Conservation (phyloP, 129 eudicot genomes). For the Artemisia tridentata region DNA sequence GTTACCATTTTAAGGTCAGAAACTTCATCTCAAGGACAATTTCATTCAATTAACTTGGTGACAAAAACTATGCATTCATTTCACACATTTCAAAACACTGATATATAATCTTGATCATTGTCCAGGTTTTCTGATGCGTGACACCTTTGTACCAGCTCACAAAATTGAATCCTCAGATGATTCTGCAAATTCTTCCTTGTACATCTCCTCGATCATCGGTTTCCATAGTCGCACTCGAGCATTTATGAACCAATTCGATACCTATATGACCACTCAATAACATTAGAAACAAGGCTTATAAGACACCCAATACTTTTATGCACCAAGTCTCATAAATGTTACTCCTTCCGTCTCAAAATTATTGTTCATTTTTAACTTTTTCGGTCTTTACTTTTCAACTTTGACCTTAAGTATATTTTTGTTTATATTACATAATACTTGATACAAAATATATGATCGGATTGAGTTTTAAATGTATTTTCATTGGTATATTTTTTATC, state of each 20-base stretch:
- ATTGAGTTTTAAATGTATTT: too few relatives aligned
- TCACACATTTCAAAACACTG: conserved; percentile 4
- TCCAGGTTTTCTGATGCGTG: conserved; percentile 26
- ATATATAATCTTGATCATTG: conserved; percentile 25
- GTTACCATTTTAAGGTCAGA: conserved; percentile 32
- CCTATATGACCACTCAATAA: conserved; percentile 31
- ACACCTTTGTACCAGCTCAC: conserved; percentile 36
- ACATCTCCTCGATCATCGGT: conserved; percentile 98
- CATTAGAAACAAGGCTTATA: neutral
- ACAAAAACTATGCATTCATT: conserved; percentile 33
- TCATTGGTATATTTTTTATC: too few relatives aligned
- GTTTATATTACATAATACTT: too few relatives aligned
- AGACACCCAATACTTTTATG: too few relatives aligned
- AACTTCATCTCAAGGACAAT: conserved; percentile 28
- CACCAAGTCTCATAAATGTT: neutral
- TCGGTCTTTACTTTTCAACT: too few relatives aligned
- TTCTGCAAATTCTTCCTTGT: conserved; percentile 84
- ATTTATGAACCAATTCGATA: conserved; percentile 91
- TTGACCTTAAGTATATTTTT: too few relatives aligned
- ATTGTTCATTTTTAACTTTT: too few relatives aligned
- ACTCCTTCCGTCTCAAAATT: too few relatives aligned
- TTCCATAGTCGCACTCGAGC: conserved; percentile 93
- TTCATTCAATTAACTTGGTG: conserved; percentile 32
- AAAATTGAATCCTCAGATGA: conserved; percentile 50
- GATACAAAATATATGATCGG: too few relatives aligned